A percentile compares a stretch with the other conserved stretches of the same genome.
phyloP scores from a whole-genome alignment of 2,329 filamentous ascomycete genomes.

The Cryphonectria carpinicola region DNA sequence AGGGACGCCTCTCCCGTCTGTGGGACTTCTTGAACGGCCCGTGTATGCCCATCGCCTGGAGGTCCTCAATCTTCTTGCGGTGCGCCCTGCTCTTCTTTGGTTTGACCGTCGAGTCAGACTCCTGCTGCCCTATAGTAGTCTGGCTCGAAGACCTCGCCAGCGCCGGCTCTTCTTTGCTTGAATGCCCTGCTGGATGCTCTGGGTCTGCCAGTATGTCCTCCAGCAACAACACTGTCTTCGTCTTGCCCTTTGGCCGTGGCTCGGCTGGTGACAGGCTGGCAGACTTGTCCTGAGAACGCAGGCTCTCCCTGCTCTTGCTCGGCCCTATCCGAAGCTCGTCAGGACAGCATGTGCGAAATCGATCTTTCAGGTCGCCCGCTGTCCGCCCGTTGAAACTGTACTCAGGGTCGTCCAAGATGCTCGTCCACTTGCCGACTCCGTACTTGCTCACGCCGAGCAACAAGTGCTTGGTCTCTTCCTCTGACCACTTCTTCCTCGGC shows the following conservation, averaged over 20 bases:
- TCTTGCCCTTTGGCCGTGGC: constrained; percentile 39
- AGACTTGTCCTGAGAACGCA: constrained; percentile 21
- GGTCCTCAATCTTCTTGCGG: constrained; percentile 49
- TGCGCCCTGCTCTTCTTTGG: constrained; percentile 46
- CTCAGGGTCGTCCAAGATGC: constrained; percentile 63
- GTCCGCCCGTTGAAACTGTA: constrained; percentile 65
- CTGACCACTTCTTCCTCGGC: constrained; percentile 65
- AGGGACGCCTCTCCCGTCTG: constrained; percentile 62
- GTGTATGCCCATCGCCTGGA: constrained; percentile 59
- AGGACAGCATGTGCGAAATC: constrained; percentile 69
- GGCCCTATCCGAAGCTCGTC: constrained; percentile 56
- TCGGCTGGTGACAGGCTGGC: constrained; percentile 18
- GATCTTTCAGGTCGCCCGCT: constrained; percentile 67
- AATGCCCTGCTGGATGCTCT: constrained; percentile 40
- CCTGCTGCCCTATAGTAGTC: constrained; percentile 23
- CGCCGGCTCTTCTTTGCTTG: constrained; percentile 17
- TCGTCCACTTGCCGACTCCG: constrained; percentile 68
- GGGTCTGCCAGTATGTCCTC: constrained; percentile 60
- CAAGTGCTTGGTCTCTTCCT: constrained; percentile 66
- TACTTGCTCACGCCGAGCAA: constrained; percentile 64
- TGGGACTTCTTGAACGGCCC: constrained; percentile 66
- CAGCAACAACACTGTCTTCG: constrained; percentile 54
- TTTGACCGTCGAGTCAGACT: constrained; percentile 43
- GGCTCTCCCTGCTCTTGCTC: constrained; percentile 35
- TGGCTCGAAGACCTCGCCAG: constrained; percentile 19